Evolutionary conservation across 2,329 filamentous ascomycete species (phyloP), one percentile per base, ranked within the genome.

Genomic region (Fusarium liriodendri): DNA sequence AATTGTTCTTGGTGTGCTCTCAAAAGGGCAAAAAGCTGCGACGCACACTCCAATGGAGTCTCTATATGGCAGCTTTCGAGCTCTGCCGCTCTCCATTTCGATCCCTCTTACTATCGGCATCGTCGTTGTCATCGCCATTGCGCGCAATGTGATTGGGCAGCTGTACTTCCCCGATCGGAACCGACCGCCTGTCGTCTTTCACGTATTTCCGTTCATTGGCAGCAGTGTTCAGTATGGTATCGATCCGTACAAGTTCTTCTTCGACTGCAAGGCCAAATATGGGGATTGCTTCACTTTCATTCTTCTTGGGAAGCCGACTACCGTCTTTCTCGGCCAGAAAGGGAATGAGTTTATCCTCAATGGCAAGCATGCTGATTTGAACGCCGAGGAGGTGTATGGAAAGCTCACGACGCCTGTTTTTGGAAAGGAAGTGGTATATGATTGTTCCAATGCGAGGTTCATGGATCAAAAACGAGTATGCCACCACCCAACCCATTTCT

Each of bases 181-280:
- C 81, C 93, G 94, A 81, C 94, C 94, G 16, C 94, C 94, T 0
- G 78, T 95, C 54, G 93, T 96, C 65, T 95, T 95, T 82, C 93
- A 95, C 82, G 92, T 90, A 88, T 88, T 96, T 77, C 94, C 94
- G 58, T 84, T 97, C 72, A 89, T 98, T 79, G 96, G 96, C 70
- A 98, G 93, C 85, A 98, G 95, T 62, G 88, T 98, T 77, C 93
- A 90, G 42, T 98, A 98, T 84, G 96, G 96, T 80, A 98, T 98
- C 82, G 95, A 98, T 80, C 95, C 95, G 6, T 95, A 94, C 79
- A 88, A 87, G 59, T 98, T 98, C 88, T 98, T 98, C 85, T 87
- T 77, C 89, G 91, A 87, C 78, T 89, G 89, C 82, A 91, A 91
- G 76, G 87, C 89, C 77, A 97, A 97, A 90, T 94, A 96, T 81